Conservation (phyloP, 495 filamentous ascomycete genomes). For the Aspergillus kassunensis region DNA sequence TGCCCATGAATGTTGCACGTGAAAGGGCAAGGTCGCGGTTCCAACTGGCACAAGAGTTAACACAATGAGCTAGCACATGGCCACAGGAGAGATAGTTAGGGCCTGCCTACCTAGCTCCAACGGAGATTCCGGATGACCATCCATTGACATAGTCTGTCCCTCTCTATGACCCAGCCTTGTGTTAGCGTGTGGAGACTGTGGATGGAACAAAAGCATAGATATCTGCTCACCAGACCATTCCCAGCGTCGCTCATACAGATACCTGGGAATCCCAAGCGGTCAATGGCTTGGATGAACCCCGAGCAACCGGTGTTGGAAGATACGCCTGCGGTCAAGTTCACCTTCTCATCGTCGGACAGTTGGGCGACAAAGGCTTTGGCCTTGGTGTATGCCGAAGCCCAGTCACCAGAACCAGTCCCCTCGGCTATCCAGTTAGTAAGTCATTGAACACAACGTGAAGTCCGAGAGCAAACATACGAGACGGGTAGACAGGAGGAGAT, state of each 20-base stretch:
- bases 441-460: background rate
- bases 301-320: constrained; percentile 61
- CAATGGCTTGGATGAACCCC: constrained; percentile 49
- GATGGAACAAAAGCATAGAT: too few species aligned
- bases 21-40: constrained; percentile 49
- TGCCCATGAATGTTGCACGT: constrained; percentile 49
- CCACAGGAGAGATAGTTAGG: too few species aligned
- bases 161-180: too few species aligned
- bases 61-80: constrained; percentile 14
- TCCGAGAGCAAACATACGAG: constrained; percentile 31
- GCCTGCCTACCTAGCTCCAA: constrained; percentile 44
- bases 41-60: constrained; percentile 36
- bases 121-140: constrained; percentile 52
- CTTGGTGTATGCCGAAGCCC: constrained; percentile 45
- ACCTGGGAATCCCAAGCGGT: constrained; percentile 55
- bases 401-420: constrained; percentile 52
- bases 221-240: constrained; percentile 49
- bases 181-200: too few species aligned
- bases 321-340: too few species aligned
- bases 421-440: constrained; percentile 13
- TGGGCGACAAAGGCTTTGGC: constrained; percentile 50
- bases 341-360: constrained; percentile 58
- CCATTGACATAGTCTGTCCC: too few species aligned
- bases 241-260: constrained; percentile 62
- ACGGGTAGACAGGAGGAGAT: constrained; percentile 53